Evolutionary conservation across 1,139 yeast genomes (phyloP), one percentile per base, ranked within the genome.

Genomic region (Magnusiomyces fungicola): DNA sequence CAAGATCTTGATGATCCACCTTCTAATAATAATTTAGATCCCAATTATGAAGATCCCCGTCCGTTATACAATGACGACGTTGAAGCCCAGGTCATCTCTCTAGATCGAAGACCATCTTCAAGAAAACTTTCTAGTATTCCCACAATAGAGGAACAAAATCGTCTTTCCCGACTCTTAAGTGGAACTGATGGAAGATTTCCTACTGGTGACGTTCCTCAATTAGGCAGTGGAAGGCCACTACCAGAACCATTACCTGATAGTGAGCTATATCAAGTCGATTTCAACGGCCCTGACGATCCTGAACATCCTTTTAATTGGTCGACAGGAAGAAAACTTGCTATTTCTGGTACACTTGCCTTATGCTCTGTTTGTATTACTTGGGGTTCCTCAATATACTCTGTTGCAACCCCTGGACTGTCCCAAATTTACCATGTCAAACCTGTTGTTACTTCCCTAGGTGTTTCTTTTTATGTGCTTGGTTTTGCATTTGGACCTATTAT

Each of bases 401-500:
- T 70, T 5, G 71, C 69, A 3, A 55, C 63, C 7, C 54, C 56
- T 1, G 61, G 55, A 4, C 53, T 74, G 22, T 55, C 62, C 49
- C 52, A 47, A 34, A 55, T 60, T 33, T 69, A 57, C 53, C 57
- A 59, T 39, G 63, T 67, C 3, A 62, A 67, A 2, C 45, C 48
- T 9, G 66, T 60, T 3, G 67, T 64, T 1, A 73, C 57, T 3
- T 50, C 14, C 56, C 70, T 86, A 41, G 83, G 86, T 48, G 74
- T 85, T 12, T 79, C 94, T 0, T 70, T 86, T 27, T 87, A 78
- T 58, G 95, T 86, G 19, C 61, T 83, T 41, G 95, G 95, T 22
- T 85, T 85, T 64, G 95, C 94, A 0, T 74, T 83, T 0, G 95
- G 95, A 18, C 95, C 95, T 6, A 69, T 84, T 36, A 58, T 84